Percentiles rank a stretch among this genome's conserved stretches.
Conservation (phyloP, 2,329 filamentous ascomycete genomes). For the Colletotrichum lini region DNA sequence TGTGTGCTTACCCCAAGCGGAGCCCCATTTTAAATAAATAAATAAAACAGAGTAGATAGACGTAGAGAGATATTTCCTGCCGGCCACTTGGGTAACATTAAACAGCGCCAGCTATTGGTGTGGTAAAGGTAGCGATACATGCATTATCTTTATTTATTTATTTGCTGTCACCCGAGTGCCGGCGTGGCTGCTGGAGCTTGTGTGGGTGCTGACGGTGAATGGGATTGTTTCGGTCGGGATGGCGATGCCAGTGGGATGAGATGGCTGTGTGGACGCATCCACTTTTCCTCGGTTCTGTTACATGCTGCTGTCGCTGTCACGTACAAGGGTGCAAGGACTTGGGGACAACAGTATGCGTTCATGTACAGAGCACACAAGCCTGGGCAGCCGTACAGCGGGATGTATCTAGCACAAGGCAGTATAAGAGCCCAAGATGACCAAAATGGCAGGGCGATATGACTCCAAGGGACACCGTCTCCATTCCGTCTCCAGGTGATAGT, state of each 20-base stretch:
- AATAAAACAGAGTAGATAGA: neutral
- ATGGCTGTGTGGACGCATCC: conserved; percentile 33
- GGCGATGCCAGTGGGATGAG: conserved; percentile 16
- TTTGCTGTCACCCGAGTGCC: neutral
- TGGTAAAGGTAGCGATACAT: neutral
- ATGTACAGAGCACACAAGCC: conserved; percentile 8
- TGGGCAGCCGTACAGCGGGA: neutral
- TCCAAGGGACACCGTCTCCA: conserved; percentile 7
- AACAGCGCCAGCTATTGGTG: neutral
- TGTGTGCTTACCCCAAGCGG: conserved; percentile 3
- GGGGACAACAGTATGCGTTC: neutral
- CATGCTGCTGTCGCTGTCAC: conserved; percentile 11
- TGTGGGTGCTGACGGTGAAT: conserved; percentile 36
- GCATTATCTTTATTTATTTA: too few species aligned
- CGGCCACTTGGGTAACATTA: neutral
- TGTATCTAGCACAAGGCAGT: neutral
- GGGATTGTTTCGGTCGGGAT: conserved; percentile 40
- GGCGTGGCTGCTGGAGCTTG: conserved; percentile 18
- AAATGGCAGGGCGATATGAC: conserved; percentile 7
- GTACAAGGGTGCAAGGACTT: conserved; percentile 23
- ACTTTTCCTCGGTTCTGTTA: conserved; percentile 17
- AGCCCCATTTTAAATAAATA: neutral
- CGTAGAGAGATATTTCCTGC: neutral
- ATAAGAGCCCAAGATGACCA: too few species aligned
- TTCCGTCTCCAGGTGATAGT: too few species aligned